A percentile compares a stretch with the other conserved stretches of the same genome.
Conservation (phyloP, 108 stramenopile genomes). For the Pseudonitzschia pungens region DNA sequence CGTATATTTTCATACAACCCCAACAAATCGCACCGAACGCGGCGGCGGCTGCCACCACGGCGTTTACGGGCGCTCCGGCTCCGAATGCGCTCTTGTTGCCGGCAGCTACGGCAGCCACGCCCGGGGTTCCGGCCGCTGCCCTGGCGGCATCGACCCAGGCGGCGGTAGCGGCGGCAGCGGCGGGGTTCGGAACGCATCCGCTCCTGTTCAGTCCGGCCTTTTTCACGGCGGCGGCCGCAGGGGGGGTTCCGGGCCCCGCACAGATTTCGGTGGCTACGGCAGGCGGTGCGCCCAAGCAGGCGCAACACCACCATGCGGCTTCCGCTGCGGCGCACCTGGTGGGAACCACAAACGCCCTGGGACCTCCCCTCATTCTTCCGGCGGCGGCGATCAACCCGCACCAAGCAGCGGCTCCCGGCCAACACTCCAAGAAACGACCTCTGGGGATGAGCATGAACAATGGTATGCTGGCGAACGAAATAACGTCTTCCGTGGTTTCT, state of each 20-base stretch:
- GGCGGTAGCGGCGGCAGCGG: conserved; percentile 8
- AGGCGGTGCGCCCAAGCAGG: background rate
- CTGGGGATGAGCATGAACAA: conserved; percentile 1
- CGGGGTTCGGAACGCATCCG: background rate
- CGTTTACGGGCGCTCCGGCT: background rate
- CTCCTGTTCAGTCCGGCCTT: background rate
- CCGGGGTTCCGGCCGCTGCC: background rate
- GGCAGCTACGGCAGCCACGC: background rate
- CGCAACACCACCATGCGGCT: background rate
- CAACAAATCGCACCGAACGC: conserved; percentile 6
- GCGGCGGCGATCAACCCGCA: background rate
- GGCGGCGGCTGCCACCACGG: conserved; percentile 12
- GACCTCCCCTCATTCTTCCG: conserved; percentile 5
- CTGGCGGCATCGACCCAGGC: background rate
- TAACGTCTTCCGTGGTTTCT: conserved; percentile 5
- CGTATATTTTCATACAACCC: conserved; percentile 14
- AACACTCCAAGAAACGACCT: conserved; percentile 4
- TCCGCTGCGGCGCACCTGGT: background rate
- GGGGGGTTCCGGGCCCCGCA: background rate
- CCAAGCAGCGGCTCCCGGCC: background rate
- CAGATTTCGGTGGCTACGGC: background rate
- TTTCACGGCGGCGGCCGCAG: conserved; percentile 7
- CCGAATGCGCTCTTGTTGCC: background rate
- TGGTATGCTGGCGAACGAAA: conserved; percentile 3
- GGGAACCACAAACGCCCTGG: conserved; percentile 1